Base-by-base conservation (phyloP, 1,139 yeast genomes). In the Lodderomyces jiufengensis region DNA sequence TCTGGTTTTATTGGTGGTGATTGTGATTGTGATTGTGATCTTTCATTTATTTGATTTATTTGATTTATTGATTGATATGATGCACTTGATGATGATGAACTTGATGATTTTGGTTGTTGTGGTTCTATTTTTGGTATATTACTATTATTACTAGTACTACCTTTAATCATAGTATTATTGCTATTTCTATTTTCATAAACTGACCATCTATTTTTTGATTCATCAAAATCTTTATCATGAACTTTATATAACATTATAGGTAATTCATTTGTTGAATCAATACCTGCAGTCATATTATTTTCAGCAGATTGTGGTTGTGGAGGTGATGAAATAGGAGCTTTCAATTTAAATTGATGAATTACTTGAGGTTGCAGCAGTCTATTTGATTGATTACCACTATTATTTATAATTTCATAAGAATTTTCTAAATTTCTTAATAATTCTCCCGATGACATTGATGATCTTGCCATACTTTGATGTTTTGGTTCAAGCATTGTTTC, bases 361-460 rank as follows among this genome's bases (percentile, higher is more conserved):
- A 11, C 11, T 12, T 31, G 12, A 14, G 14, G 25, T 21, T 27
- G 33, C 23, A 18, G 28, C 9, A 7, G 7, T 18, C 20, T 18
- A 18, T 18, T 18, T 18, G 20, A 18, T 11, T 32, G 26, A 14
- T 26, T 22, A 21, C 37, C 35, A 30, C 44, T 38, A 11, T 31
- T 36, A n/a, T 33, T 32, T 40, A 34, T 28, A 26, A 34, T 26
- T 21, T 40, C 36, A 29, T 40, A 36, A 15, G 47, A 47, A 21
- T 45, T 41, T 34, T 59, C 63, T 34, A 66, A 48, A 29, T 52
- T 60, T 28, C 43, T 49, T 30, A 67, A 54, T 18, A 66, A 49
- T 44, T 66, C 73, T 3, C 69, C 71, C 4, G 69, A 61, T 3
- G 66, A 59, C 35, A 61, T 43, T 12, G 66, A 61, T 7, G 54